These are phyloP conservation scores for Botrytis paeoniae DNA, from an alignment of 2,329 filamentous ascomycete species.

Conservation along the genomic window DNA sequence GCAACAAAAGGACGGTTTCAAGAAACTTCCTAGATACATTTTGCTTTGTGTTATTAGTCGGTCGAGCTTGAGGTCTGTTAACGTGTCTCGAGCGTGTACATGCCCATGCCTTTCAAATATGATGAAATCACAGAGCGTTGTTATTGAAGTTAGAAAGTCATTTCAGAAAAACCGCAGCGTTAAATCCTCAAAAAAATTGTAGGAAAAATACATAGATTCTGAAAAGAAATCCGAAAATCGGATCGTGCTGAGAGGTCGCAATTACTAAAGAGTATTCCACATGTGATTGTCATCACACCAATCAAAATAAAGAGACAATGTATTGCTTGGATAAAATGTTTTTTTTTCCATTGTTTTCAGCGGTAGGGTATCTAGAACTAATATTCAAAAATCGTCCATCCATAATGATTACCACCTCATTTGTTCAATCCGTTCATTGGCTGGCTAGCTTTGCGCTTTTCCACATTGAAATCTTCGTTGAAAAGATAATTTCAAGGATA, in stretches of 20 bases:
- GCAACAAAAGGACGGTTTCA: neutral
- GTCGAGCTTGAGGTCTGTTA: neutral
- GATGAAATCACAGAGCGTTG: neutral
- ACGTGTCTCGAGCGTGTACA: neutral
- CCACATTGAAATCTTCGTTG: conserved; percentile 1
- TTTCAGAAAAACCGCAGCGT: neutral
- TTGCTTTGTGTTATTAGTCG: neutral
- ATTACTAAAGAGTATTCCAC: neutral
- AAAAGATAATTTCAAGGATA: conserved; percentile 11
- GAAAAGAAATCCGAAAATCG: neutral
- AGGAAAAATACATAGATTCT: neutral
- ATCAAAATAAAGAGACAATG: too few species aligned
- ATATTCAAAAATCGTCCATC: conserved; percentile 1
- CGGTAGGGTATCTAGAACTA: conserved; percentile 10
- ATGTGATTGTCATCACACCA: neutral
- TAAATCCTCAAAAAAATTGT: neutral
- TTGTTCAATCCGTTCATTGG: neutral
- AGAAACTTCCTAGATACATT: neutral
- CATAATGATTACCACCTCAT: neutral
- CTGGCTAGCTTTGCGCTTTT: conserved; percentile 9
- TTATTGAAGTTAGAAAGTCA: neutral
- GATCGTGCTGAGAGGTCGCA: neutral
- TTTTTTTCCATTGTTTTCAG: neutral
- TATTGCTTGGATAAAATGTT: neutral
- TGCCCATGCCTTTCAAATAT: neutral